Evolutionary conservation across 306 rosid genomes (phyloP).

Genomic region (Pueraria montana): DNA sequence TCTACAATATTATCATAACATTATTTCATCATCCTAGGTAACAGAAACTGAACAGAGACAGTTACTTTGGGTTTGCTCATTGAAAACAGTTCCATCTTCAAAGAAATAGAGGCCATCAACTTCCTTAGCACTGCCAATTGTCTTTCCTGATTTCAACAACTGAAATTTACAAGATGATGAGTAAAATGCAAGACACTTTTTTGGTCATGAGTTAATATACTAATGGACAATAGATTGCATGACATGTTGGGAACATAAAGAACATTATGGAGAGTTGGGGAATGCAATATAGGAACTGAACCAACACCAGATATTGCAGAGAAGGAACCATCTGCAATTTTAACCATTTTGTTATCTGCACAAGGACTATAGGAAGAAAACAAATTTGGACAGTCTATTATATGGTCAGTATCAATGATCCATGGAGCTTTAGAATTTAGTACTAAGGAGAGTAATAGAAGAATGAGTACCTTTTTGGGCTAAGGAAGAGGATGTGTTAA

Average conservation of each 20-base stretch:
- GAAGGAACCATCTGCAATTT: no score
- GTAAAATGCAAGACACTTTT: neutral
- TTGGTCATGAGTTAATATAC: neutral
- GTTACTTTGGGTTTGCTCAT: neutral
- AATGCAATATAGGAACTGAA: neutral
- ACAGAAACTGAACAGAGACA: neutral
- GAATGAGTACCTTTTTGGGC: no score
- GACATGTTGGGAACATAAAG: neutral
- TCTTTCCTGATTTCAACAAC: neutral
- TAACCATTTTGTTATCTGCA: no score
- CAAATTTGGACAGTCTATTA: no score
- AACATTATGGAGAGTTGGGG: neutral
- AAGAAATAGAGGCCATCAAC: neutral
- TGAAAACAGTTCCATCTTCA: neutral
- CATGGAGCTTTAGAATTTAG: no score
- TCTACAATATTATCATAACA: neutral
- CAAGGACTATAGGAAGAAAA: no score
- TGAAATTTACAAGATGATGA: neutral
- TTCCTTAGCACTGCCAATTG: neutral
- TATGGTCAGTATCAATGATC: no score
- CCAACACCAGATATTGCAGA: no score
- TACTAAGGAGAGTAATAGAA: no score
- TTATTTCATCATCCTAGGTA: neutral
- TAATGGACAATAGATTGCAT: neutral
- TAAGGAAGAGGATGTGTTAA: no score